Evolutionary conservation across 2,329 filamentous ascomycete genomes (phyloP).

Genomic region (Penicillium fuscoglaucum): DNA sequence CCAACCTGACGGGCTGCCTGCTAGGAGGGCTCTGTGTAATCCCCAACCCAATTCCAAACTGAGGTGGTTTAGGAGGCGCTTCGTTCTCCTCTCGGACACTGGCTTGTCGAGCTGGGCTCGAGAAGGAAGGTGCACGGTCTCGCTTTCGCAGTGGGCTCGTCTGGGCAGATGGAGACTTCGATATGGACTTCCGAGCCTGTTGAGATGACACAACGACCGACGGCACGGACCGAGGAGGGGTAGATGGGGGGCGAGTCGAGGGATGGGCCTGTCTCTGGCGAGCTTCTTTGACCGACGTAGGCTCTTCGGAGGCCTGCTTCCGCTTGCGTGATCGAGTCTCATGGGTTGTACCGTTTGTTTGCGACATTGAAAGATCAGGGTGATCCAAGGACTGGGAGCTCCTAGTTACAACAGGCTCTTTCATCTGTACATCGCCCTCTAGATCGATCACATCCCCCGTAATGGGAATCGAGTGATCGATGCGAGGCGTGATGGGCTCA

Average conservation of each 20-base stretch:
- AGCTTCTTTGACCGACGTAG: slow-evolving; percentile 27
- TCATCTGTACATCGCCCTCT: slow-evolving; percentile 24
- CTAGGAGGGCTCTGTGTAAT: slow-evolving; percentile 32
- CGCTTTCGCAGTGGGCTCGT: slow-evolving; percentile 7
- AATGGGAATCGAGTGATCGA: background rate
- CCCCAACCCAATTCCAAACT: slow-evolving; percentile 27
- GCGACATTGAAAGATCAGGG: background rate
- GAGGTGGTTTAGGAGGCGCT: background rate
- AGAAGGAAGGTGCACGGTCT: slow-evolving; percentile 23
- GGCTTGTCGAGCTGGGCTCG: slow-evolving; percentile 15
- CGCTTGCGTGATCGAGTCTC: slow-evolving; percentile 26
- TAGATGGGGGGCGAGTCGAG: background rate
- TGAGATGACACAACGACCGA: background rate
- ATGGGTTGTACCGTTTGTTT: background rate
- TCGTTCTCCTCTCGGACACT: background rate
- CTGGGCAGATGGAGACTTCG: background rate
- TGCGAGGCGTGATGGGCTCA: background rate
- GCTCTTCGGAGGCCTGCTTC: slow-evolving; percentile 25
- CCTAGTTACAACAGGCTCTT: background rate
- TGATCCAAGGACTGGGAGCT: background rate
- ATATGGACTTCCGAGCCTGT: background rate
- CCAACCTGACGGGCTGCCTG: slow-evolving; percentile 9
- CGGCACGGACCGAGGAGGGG: background rate
- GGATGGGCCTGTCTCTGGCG: slow-evolving; percentile 11
- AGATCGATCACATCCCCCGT: background rate